Base-by-base conservation (phyloP, 2,329 filamentous ascomycete species). In the Paracorniculantispora psalliotae region DNA sequence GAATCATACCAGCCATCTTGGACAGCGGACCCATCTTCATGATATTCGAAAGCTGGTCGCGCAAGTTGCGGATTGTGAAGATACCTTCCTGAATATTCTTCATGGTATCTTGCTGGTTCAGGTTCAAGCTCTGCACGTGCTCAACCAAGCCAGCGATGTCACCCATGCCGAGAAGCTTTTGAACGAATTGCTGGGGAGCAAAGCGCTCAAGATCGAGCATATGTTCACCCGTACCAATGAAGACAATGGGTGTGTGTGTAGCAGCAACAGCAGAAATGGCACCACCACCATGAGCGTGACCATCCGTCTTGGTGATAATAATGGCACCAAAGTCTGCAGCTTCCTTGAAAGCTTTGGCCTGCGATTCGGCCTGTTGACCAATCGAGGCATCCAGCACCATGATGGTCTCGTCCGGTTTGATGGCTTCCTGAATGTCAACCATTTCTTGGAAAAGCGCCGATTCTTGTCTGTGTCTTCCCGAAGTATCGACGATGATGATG, bases 21-120 rank as follows among this genome's bases (percentile, higher is more conserved):
- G 90, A 96, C 1, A 99, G 77, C 0, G 94, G 94, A 0, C 94
- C 94, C 94, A 99, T 97, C 78, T 99, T 99, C 92, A 97, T 97
- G 69, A 99, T 97, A 69, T 97, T 97, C 60, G 89, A 89, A 13
- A 99, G 85, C 71, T 99, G 96, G 71, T 99, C 94, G 21, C 94
- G 86, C 65, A 99, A 82, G 72, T 99, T 94, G 58, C 94, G 89
- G 35, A 99, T 84, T 0, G 94, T 96, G 74, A 97, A 99, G 63
- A 97, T 92, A 59, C 94, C 94, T 69, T 97, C 93, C 7, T 91
- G 89, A 65, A 99, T 96, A 77, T 99, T 93, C 79, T 99, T 99
- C 82, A 99, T 97, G 3, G 94, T 97, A 68, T 97, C 93, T 75
- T 99, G 97, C 66, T 97, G 94, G 73, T 97, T 92, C 52, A 97